Conservation (phyloP, 108 stramenopile species). For the Cyclotella kingstonii region DNA sequence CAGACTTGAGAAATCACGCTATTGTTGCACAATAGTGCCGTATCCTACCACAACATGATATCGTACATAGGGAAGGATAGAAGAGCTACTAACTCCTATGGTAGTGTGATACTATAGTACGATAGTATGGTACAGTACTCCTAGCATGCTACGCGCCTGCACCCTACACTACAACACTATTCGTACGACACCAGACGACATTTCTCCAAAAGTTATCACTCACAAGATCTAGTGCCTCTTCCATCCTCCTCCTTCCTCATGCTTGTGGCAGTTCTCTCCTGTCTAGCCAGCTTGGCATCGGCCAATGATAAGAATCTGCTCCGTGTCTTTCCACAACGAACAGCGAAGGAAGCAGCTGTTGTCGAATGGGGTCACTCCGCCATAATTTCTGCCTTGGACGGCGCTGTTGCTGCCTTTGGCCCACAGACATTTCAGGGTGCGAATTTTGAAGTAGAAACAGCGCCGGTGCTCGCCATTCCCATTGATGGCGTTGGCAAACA, state of each 20-base stretch:
- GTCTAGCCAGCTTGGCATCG: constrained; percentile 3
- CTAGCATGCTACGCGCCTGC: too few species aligned
- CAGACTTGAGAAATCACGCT: too few species aligned
- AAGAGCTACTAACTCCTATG: too few species aligned
- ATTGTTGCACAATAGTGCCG: too few species aligned
- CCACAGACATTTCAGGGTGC: constrained; percentile 84
- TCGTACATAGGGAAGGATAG: not conserved
- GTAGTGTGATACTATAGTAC: too few species aligned
- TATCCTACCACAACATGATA: too few species aligned
- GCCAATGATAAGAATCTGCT: constrained; percentile 9
- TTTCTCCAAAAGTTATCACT: too few species aligned
- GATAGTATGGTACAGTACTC: too few species aligned
- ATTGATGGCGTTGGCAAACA: constrained; percentile 59
- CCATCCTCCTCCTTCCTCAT: not conserved
- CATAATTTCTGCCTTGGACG: constrained; percentile 86
- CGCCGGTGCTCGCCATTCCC: constrained; percentile 73
- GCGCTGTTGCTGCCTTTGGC: constrained; percentile 80
- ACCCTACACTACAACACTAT: too few species aligned
- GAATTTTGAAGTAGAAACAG: constrained; percentile 84
- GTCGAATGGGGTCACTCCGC: constrained; percentile 92
- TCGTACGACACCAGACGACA: too few species aligned
- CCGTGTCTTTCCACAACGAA: constrained; percentile 65
- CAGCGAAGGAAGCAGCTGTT: constrained; percentile 81
- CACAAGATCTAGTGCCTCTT: too few species aligned
- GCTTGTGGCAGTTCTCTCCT: constrained; percentile 1